These are phyloP conservation scores for Guyanaporus albipodus DNA, from an alignment of 768 basidiomycete genomes.

Conservation along the genomic window DNA sequence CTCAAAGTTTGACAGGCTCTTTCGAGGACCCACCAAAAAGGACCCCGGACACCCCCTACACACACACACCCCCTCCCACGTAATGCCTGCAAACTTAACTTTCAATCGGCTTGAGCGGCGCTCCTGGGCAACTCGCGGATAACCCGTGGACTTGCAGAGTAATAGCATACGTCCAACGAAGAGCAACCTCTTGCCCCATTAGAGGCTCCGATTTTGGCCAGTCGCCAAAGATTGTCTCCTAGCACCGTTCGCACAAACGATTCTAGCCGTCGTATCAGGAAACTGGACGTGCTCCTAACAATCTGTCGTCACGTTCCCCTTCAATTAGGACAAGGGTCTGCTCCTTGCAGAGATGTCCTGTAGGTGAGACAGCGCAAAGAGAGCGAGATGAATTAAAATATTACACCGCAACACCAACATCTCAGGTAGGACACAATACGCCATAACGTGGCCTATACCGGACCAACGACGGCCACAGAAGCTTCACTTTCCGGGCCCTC, in stretches of 20 bases:
- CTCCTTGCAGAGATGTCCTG: conserved; percentile 5
- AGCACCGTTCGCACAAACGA: neutral
- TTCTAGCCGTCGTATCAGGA: too few relatives aligned
- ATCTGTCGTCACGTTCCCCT: conserved; percentile 16
- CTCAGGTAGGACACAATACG: conserved; percentile 10
- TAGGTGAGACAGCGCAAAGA: conserved; percentile 9
- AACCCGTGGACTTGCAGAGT: too few relatives aligned
- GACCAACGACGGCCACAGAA: conserved; percentile 27
- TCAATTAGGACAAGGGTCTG: conserved; percentile 3
- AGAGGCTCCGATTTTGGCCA: too few relatives aligned
- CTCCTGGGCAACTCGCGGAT: neutral
- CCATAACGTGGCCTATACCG: conserved; percentile 1
- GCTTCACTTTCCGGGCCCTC: conserved; percentile 35
- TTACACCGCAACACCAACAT: conserved; percentile 10
- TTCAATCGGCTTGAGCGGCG: neutral
- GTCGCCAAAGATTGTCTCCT: too few relatives aligned
- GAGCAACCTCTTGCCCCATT: too few relatives aligned
- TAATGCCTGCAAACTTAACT: conserved; percentile 7
- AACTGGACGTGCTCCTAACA: too few relatives aligned
- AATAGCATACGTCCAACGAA: neutral
- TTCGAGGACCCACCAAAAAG: conserved; percentile 16
- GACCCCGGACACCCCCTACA: conserved; percentile 30
- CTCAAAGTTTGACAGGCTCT: conserved; percentile 20
- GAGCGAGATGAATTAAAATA: conserved; percentile 13
- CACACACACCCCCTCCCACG: conserved; percentile 17